Conservation (phyloP, 2,329 filamentous ascomycete genomes). For the Claviceps digitariae region DNA sequence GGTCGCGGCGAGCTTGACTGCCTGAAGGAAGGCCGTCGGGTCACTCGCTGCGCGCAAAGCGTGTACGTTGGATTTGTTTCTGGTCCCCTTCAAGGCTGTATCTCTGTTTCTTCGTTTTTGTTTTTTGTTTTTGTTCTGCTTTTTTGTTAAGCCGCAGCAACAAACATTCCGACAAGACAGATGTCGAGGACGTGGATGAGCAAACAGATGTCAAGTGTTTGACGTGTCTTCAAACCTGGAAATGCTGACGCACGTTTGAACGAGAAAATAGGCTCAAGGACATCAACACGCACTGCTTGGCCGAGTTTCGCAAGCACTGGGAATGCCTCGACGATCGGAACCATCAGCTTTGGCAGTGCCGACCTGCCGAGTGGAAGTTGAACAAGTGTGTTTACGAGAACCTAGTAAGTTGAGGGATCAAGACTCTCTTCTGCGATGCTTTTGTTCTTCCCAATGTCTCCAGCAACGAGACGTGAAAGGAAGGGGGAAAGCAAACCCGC, state of each 20-base stretch:
- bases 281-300: slow-evolving; percentile 87
- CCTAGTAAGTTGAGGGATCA: slow-evolving; percentile 48
- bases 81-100: no score
- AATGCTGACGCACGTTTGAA: slow-evolving; percentile 3
- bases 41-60: slow-evolving; percentile 89
- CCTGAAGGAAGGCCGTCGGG: slow-evolving; percentile 89
- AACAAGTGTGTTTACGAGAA: slow-evolving; percentile 96
- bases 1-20: slow-evolving; percentile 89
- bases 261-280: slow-evolving; percentile 59
- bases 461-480: not conserved
- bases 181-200: not conserved
- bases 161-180: no score
- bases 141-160: no score
- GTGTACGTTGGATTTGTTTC: slow-evolving; percentile 51
- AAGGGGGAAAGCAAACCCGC: no score
- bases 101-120: no score
- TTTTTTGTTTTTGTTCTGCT: no score
- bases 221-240: not conserved
- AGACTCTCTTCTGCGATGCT: not conserved
- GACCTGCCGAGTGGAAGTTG: slow-evolving; percentile 72
- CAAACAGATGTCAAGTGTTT: not conserved
- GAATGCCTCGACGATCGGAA: slow-evolving; percentile 94
- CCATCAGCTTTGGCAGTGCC: slow-evolving; percentile 94
- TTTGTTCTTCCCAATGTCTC: not conserved
- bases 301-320: slow-evolving; percentile 89